Conservation (phyloP, 345 rosid genomes). For the Psidium friedrichsthalianum region DNA sequence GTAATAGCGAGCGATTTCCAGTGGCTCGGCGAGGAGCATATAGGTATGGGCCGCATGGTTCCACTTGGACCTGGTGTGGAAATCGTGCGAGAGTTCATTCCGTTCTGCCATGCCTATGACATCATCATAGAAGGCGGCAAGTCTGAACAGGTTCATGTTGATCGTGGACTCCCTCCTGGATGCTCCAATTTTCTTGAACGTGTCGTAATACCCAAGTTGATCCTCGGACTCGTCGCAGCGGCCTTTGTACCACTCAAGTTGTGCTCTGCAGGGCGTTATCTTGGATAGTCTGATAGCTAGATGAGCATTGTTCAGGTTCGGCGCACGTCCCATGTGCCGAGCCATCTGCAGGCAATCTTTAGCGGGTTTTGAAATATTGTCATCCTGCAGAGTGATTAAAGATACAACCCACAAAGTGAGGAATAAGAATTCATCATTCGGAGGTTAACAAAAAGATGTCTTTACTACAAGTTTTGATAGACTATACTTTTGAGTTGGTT, state of each 20-base stretch:
- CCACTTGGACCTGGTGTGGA: slow-evolving; percentile 45
- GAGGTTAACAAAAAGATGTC: background rate
- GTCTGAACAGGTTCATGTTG: slow-evolving; percentile 50
- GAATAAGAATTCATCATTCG: background rate
- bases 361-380: background rate
- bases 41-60: slow-evolving; percentile 52
- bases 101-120: slow-evolving; percentile 53
- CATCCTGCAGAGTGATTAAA: background rate
- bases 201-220: slow-evolving; percentile 34
- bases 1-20: slow-evolving; percentile 68
- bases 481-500: background rate
- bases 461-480: background rate
- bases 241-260: slow-evolving; percentile 10
- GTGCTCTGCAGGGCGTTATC: slow-evolving; percentile 4
- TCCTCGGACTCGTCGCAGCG: slow-evolving; percentile 1
- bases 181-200: slow-evolving; percentile 38
- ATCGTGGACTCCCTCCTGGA: slow-evolving; percentile 36
- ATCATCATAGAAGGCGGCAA: slow-evolving; percentile 54
- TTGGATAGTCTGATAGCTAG: slow-evolving; percentile 4
- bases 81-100: slow-evolving; percentile 60
- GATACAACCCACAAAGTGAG: background rate
- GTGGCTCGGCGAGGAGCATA: slow-evolving; percentile 60
- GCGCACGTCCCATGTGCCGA: slow-evolving; percentile 1
- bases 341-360: slow-evolving; percentile 5
- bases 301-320: background rate